A percentile compares a stretch with the other conserved stretches of the same genome.
Evolutionary conservation across 2,329 filamentous ascomycete species (phyloP).

Genomic region (Colletotrichum ledebouriae): DNA sequence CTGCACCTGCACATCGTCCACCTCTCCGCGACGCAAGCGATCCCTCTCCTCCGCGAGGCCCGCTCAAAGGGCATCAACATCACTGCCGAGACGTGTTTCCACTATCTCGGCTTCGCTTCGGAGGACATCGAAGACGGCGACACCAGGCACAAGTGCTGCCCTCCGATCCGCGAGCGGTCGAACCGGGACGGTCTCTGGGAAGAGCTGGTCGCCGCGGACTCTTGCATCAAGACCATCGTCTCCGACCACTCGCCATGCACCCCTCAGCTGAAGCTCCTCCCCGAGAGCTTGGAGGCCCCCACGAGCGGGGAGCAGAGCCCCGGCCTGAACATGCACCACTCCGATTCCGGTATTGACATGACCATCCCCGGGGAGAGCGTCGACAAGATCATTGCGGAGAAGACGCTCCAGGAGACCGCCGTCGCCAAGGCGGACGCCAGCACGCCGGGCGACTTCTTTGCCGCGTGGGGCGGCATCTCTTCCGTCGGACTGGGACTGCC

Average conservation of each 20-base stretch:
- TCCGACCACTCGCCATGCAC: conserved; percentile 98
- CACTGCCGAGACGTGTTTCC: conserved; percentile 95
- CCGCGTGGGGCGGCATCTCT: conserved; percentile 95
- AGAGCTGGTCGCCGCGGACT: conserved; percentile 78
- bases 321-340: conserved; percentile 57
- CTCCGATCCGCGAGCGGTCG: conserved; percentile 83
- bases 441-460: conserved; percentile 86
- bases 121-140: conserved; percentile 88
- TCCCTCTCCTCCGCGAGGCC: conserved; percentile 83
- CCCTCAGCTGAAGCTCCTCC: conserved; percentile 90
- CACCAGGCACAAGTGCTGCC: conserved; percentile 95
- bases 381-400: conserved; percentile 44
- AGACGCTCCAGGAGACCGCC: conserved; percentile 49
- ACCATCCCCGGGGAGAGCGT: conserved; percentile 50
- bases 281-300: conserved; percentile 67
- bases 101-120: conserved; percentile 88
- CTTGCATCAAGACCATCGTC: conserved; percentile 91
- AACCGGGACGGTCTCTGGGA: conserved; percentile 92
- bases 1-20: conserved; percentile 95
- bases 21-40: conserved; percentile 88
- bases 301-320: neutral
- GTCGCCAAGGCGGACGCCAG: conserved; percentile 52
- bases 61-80: conserved; percentile 82
- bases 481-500: conserved; percentile 93
- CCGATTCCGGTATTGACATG: conserved; percentile 68